A percentile compares a stretch with the other conserved stretches of the same genome.
These are phyloP conservation scores for Bacidia gigantensis DNA, from an alignment of 495 filamentous ascomycete genomes.

Conservation along the genomic window DNA sequence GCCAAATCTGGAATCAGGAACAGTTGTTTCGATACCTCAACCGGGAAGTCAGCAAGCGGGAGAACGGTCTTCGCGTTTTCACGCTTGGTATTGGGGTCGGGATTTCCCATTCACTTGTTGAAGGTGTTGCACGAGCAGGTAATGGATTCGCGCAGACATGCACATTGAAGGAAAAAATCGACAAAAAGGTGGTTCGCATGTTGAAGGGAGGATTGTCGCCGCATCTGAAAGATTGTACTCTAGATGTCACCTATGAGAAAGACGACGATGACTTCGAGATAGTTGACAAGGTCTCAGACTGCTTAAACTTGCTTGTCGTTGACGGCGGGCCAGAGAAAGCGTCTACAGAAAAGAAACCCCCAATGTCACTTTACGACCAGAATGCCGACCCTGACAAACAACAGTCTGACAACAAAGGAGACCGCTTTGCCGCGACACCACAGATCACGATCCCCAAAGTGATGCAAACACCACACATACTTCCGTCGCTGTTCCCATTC, in stretches of 20 bases:
- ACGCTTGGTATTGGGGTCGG: slow-evolving; percentile 49
- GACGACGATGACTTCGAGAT: slow-evolving; percentile 40
- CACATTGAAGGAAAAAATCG: slow-evolving; percentile 40
- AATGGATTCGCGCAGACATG: slow-evolving; percentile 55
- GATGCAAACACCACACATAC: slow-evolving; percentile 46
- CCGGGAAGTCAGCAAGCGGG: slow-evolving; percentile 29
- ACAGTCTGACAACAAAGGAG: slow-evolving; percentile 1
- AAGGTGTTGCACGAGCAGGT: slow-evolving; percentile 52
- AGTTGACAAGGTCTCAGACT: slow-evolving; percentile 39
- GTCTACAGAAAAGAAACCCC: neutral
- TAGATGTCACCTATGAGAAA: slow-evolving; percentile 45
- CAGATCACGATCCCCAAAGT: slow-evolving; percentile 35
- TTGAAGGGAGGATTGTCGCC: slow-evolving; percentile 52
- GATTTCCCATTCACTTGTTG: slow-evolving; percentile 50
- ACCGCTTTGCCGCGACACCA: slow-evolving; percentile 33
- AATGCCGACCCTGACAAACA: slow-evolving; percentile 14
- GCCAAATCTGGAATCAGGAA: slow-evolving; percentile 48
- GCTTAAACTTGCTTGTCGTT: slow-evolving; percentile 15
- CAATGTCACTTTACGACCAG: neutral
- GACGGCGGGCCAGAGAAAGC: neutral
- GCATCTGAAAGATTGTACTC: slow-evolving; percentile 42
- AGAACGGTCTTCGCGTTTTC: slow-evolving; percentile 47
- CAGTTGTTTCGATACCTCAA: slow-evolving; percentile 42
- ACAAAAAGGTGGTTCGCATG: slow-evolving; percentile 55
- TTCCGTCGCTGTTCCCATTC: slow-evolving; percentile 52